These are phyloP conservation scores for Chlorella sp. DNA, from an alignment of 139 green algal species.

Conservation along the genomic window DNA sequence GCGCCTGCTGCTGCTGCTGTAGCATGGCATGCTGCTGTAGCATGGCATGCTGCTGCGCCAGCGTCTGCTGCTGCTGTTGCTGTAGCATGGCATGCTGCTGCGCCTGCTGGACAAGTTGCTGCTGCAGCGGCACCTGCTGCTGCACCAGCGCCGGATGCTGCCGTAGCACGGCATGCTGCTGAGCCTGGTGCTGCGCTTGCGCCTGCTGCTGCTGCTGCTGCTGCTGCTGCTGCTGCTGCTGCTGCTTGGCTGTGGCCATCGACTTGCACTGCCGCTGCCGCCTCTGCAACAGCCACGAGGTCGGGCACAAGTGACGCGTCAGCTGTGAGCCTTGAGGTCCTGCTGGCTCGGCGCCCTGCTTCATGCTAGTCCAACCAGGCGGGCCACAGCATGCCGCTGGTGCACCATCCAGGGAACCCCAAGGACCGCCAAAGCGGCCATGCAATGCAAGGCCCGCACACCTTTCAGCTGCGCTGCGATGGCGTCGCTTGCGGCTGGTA, in stretches of 20 bases:
- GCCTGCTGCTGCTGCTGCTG: neutral
- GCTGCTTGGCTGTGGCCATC: too few relatives aligned
- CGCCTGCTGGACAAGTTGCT: too few relatives aligned
- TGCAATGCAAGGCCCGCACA: too few relatives aligned
- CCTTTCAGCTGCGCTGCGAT: constrained; percentile 15
- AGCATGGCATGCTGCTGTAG: neutral
- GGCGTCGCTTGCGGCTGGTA: constrained; percentile 4
- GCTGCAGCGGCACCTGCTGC: too few relatives aligned
- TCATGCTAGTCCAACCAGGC: too few relatives aligned
- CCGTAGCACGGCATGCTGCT: too few relatives aligned
- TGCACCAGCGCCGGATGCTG: too few relatives aligned
- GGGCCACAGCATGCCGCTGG: neutral
- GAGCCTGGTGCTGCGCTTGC: neutral
- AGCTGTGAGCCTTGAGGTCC: neutral
- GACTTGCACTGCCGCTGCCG: neutral
- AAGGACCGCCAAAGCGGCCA: too few relatives aligned
- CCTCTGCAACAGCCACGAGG: neutral
- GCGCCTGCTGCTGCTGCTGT: neutral
- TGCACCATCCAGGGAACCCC: too few relatives aligned
- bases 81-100: neutral
- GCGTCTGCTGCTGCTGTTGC: neutral
- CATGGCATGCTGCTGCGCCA: neutral
- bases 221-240: neutral
- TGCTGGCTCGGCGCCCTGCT: too few relatives aligned
- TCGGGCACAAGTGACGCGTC: neutral